phyloP scores from a whole-genome alignment of 2,329 filamentous ascomycete genomes.

The Huntiella decipiens region DNA sequence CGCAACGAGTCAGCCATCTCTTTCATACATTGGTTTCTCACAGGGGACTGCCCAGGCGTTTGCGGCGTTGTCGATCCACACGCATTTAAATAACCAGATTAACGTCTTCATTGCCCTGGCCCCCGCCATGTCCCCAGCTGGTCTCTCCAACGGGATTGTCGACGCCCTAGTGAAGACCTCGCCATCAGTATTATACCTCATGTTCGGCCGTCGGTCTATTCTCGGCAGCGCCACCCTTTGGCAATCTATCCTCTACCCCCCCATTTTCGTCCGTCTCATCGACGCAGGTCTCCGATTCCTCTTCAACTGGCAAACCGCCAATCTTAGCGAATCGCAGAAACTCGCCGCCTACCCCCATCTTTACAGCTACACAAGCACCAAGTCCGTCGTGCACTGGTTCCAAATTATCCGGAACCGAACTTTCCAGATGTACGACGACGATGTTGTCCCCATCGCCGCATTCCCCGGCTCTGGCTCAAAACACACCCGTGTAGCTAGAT shows the following conservation, averaged over 20 bases:
- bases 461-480: conserved; percentile 42
- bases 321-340: conserved; percentile 76
- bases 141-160: conserved; percentile 74
- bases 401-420: conserved; percentile 93
- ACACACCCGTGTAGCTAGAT: conserved; percentile 91
- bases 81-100: conserved; percentile 75
- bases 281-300: conserved; percentile 65
- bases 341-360: conserved; percentile 88
- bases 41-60: conserved; percentile 96
- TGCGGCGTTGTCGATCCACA: conserved; percentile 79
- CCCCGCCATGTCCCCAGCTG: conserved; percentile 88
- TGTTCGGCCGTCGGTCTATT: conserved; percentile 82
- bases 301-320: conserved; percentile 74
- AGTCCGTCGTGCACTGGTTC: conserved; percentile 97
- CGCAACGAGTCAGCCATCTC: conserved; percentile 59
- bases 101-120: conserved; percentile 93
- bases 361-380: conserved; percentile 92
- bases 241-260: conserved; percentile 89
- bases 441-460: conserved; percentile 45
- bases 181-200: conserved; percentile 75
- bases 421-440: conserved; percentile 98
- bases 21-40: conserved; percentile 94
- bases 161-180: conserved; percentile 87
- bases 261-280: conserved; percentile 75
- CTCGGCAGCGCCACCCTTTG: conserved; percentile 90